Conservation (phyloP, 768 basidiomycete genomes). For the Peribolospora kevripleyi region DNA sequence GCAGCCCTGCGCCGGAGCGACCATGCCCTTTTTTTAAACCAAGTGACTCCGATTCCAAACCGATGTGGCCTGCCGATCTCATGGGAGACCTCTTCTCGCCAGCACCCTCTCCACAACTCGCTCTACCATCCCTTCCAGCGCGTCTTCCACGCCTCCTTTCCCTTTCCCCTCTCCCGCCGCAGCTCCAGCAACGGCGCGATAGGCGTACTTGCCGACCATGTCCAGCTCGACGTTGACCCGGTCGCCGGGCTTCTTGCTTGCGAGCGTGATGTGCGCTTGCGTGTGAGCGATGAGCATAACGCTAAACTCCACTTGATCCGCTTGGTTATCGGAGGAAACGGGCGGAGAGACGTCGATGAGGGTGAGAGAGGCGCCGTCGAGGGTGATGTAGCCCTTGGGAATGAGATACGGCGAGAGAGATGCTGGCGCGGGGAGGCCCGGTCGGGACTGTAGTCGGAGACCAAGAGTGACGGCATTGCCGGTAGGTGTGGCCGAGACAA, state of each 20-base stretch:
- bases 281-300: constrained; percentile 94
- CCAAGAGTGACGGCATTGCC: constrained; percentile 68
- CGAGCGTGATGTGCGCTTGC: constrained; percentile 62
- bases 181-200: constrained; percentile 40
- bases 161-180: constrained; percentile 8
- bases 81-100: constrained; percentile 1
- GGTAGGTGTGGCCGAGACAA: constrained; percentile 40
- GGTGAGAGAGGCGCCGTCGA: constrained; percentile 86
- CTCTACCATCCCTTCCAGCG: constrained; percentile 13
- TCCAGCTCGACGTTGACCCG: constrained; percentile 89
- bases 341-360: constrained; percentile 41
- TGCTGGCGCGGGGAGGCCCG: background rate
- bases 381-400: constrained; percentile 76
- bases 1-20: too few relatives aligned
- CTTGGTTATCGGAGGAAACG: constrained; percentile 18
- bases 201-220: constrained; percentile 78
- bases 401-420: constrained; percentile 33
- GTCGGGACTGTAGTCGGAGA: constrained; percentile 39
- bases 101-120: constrained; percentile 11
- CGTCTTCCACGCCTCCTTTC: constrained; percentile 11
- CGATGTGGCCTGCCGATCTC: too few relatives aligned
- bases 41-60: too few relatives aligned
- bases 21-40: too few relatives aligned
- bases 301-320: constrained; percentile 33
- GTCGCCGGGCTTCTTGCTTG: constrained; percentile 44